Evolutionary conservation across 2,329 filamentous ascomycete genomes (phyloP).

Genomic region (Paracamarosporium sp.): DNA sequence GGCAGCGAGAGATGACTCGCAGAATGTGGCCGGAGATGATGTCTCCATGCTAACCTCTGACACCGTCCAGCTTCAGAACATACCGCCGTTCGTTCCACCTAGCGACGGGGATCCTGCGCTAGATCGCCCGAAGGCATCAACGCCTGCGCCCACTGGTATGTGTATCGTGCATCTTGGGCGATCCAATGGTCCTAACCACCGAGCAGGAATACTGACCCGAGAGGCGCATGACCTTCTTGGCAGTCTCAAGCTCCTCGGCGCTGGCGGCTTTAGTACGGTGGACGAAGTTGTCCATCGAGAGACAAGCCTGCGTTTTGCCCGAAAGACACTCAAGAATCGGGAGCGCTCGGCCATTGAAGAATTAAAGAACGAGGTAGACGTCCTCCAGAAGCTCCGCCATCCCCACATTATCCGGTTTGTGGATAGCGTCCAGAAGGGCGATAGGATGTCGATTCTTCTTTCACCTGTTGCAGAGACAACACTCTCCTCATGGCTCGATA

Average conservation of each 20-base stretch:
- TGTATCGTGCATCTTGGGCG: background rate
- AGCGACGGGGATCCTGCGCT: background rate
- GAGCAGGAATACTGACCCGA: background rate
- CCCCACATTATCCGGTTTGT: conserved; percentile 48
- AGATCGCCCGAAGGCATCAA: background rate
- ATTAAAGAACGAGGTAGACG: conserved; percentile 42
- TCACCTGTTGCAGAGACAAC: conserved; percentile 47
- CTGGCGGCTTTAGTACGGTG: conserved; percentile 46
- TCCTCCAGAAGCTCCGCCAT: conserved; percentile 47
- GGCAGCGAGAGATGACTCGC: conserved; percentile 30
- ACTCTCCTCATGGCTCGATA: conserved; percentile 42
- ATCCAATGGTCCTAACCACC: background rate
- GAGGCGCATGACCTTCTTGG: conserved; percentile 4
- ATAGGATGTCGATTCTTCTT: conserved; percentile 46
- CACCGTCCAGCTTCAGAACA: background rate
- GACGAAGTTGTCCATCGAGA: conserved; percentile 45
- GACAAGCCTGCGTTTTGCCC: conserved; percentile 40
- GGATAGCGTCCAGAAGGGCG: conserved; percentile 42
- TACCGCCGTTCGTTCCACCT: conserved; percentile 1
- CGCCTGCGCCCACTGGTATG: background rate
- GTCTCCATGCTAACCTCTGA: conserved; percentile 27
- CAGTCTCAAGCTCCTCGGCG: conserved; percentile 43
- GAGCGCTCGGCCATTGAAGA: conserved; percentile 38
- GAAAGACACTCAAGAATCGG: conserved; percentile 48
- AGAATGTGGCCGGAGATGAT: conserved; percentile 42